Evolutionary conservation across 352 stramenopile species (phyloP), one percentile per base, ranked within the genome.

Genomic region (Phytophthora sp.): DNA sequence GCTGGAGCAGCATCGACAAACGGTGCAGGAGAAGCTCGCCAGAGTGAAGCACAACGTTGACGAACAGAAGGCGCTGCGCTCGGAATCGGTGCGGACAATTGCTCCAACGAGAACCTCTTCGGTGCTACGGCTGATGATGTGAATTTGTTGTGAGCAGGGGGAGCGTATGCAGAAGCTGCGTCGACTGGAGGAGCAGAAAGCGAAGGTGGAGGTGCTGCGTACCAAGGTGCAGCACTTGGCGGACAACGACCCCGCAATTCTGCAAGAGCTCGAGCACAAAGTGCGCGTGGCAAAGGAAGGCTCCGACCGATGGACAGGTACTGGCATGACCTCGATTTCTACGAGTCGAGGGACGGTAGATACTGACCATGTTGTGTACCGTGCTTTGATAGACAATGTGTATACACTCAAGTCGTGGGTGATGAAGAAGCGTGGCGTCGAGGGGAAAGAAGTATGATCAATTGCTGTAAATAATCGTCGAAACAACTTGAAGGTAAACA

Each of bases 381-480:
- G n/a, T n/a, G n/a, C 6, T 51, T 26, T 9, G 8, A 12, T 45
- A 91, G 87, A 95, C 71, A 95, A 95, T 53, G 70, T 93, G 30
- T 95, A 82, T 66, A 91, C 76, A n/a, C 64, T 92, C 44, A 88
- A 84, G 47, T 90, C 87, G 20, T 95, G 87, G 87, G 77, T 93
- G 26, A 71, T 84, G 13, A 79, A 94, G 55, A 95, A 95, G 68
- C 84, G 86, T 54, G 82, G 84, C 9, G 84, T 84, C 45, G 53
- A 86, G 15, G 74, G 71, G 6, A 66, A 73, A 21, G 87, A 95
- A 68, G 86, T 92, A 53, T 12, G 5, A 64, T 12, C 15, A 46
- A 18, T 8, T 46, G 18, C 2, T 31, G 36, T 1, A 38, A 1
- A 31, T 47, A 11, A 2, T 38, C 13, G 21, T 21, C 7, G 8